Conservation (phyloP, 441 rosid species). For the California macrophylla region DNA sequence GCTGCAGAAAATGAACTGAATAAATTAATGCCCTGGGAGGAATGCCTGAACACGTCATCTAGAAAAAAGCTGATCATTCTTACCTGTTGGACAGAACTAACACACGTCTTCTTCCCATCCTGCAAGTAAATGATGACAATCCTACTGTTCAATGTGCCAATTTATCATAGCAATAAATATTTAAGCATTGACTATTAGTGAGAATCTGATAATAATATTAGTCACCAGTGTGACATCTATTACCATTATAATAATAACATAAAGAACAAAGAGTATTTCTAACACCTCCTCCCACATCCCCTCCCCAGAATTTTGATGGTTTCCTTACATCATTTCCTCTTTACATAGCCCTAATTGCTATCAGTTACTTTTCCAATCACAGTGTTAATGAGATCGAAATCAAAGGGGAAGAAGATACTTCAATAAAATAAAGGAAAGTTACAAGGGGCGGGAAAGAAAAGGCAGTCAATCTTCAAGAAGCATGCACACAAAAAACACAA, state of each 20-base stretch:
- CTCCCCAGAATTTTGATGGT: background rate
- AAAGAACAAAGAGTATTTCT: background rate
- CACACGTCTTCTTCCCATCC: constrained; percentile 46
- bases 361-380: background rate
- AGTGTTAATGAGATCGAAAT: too few relatives aligned
- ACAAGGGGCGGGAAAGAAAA: background rate
- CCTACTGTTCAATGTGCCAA: background rate
- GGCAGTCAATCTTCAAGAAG: background rate
- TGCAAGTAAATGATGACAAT: constrained; percentile 29
- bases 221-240: background rate
- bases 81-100: constrained; percentile 78
- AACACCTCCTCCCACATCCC: background rate
- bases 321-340: background rate
- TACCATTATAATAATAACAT: background rate
- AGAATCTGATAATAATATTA: background rate
- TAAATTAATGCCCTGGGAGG: constrained; percentile 12
- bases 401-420: background rate
- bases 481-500: background rate
- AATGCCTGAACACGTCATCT: background rate
- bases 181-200: background rate
- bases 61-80: constrained; percentile 17
- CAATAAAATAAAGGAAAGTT: background rate
- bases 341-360: background rate
- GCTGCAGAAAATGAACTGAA: constrained; percentile 38
- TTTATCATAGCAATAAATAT: background rate